Evolutionary conservation across 106 monocot species (phyloP), one percentile per base, ranked within the genome.

Genomic region (Triglochin maritima): DNA sequence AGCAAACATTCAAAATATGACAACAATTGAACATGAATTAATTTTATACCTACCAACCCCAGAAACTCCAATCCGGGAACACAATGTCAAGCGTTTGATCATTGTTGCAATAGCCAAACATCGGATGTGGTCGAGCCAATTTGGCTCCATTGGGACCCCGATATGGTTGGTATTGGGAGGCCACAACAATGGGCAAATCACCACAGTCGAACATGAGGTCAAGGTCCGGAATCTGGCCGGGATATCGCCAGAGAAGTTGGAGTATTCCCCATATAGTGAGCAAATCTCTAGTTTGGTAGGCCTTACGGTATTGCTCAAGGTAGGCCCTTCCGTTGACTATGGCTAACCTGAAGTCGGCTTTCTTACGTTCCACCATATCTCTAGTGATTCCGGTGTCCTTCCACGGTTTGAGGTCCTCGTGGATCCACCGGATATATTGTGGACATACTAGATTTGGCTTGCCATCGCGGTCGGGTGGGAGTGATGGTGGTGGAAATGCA

Each of bases 21-120:
- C 52, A 53, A 53, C 9, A 53, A 8, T 8, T n/a, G n/a, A n/a
- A n/a, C n/a, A 4, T 54, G n/a, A 54, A 10, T 9, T 10, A 2
- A 6, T 43, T n/a, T n/a, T n/a, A n/a, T 9, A 0, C n/a, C 8
- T 92, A 87, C 87, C 92, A 92, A 79, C 87, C 87, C 92, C 87
- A 87, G 85, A 83, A 92, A 64, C 85, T 83, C 85, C 87, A 85
- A 62, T 87, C 92, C 13, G 87, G 87, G 77, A 92, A 92, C 42
- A 85, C 82, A 9, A 88, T 85, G 56, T 87, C 87, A 10, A 81
- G 77, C 0, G 79, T 76, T 15, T 78, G 64, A 0, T 92, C 87
- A 68, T 79, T 65, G 0, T 60, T 60, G 42, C 85, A 92, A 57
- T 88, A 92, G 2, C 81, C 68, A n/a, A n/a, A n/a, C n/a, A n/a